Evolutionary conservation across 2,329 filamentous ascomycete genomes (phyloP), one percentile per base, ranked within the genome.

Genomic region (Xylariaceae sp.): DNA sequence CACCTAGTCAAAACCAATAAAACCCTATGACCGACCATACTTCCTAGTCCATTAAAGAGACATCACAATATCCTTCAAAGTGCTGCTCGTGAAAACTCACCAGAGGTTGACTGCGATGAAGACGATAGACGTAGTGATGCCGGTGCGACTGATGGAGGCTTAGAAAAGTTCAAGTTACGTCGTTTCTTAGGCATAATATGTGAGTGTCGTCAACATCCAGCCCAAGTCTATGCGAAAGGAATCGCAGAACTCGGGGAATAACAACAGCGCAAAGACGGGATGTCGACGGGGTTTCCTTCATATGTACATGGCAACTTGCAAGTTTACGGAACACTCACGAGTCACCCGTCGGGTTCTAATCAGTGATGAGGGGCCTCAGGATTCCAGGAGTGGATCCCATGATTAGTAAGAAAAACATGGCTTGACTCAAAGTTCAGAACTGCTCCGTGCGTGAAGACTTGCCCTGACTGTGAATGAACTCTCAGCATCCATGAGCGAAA

Each of bases 161-260:
- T 87, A 64, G 83, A 82, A 67, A 81, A 83, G 68, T 76, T 77
- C 67, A 73, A 68, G 65, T 79, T 76, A 58, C 82, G 79, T 73
- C 82, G 78, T 79, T 86, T 87, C 77, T 86, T 87, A 73, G 84
- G 82, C 84, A 87, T 87, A 67, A 67, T 70, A 69, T 62, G 64
- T 54, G 61, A 64, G 54, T 49, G 49, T 18, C 7, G 37, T 23
- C 39, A 56, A 55, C 48, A 62, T 58, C 53, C 51, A 30, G 53
- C 56, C 62, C 64, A 56, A 50, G 58, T 59, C 57, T 34, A 61
- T 64, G 66, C 63, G 62, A 64, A 64, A 62, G 51, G 64, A 58
- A 53, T 61, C 56, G 56, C 59, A 64, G 47, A 63, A 15, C 35
- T 37, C 3, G 44, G 49, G 34, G 13, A 18, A 51, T 34, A 57